Percentiles rank a stretch among this genome's conserved stretches.
Evolutionary conservation across 495 filamentous ascomycete species (phyloP).

Genomic region (Friedmanniomyces simplex): DNA sequence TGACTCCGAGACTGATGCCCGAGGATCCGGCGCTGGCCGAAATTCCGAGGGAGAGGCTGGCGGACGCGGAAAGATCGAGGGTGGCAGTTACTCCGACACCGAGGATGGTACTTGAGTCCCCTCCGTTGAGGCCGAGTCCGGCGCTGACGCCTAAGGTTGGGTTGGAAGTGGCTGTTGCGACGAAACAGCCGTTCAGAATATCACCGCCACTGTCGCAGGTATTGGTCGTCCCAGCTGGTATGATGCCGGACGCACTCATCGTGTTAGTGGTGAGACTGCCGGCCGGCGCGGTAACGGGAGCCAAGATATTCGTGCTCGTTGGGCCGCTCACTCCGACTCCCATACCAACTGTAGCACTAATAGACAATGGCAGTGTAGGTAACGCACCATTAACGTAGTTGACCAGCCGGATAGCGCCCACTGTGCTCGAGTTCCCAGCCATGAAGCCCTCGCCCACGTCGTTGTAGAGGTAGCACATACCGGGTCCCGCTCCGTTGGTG

Average conservation of each 20-base stretch:
- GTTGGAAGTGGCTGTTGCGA: background rate
- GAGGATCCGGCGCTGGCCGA: background rate
- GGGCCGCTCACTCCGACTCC: background rate
- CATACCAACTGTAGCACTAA: background rate
- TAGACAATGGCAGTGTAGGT: background rate
- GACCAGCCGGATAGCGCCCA: background rate
- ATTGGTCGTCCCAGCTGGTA: background rate
- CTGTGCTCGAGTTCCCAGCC: background rate
- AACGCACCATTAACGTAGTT: constrained; percentile 1
- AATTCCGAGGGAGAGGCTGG: background rate
- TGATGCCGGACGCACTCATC: background rate
- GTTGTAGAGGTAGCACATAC: constrained; percentile 4
- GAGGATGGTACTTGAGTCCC: background rate
- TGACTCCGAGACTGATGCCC: background rate
- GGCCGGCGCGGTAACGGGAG: background rate
- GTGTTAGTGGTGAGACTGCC: background rate
- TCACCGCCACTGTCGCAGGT: background rate
- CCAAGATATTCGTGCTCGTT: background rate
- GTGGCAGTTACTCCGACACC: background rate
- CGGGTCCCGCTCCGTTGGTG: background rate
- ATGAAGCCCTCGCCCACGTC: background rate
- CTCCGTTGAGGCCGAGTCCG: background rate
- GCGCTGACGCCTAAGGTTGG: background rate
- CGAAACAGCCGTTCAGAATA: constrained; percentile 1
- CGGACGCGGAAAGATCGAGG: background rate